phyloP scores from a whole-genome alignment of 1,139 yeast species.

The Kluyveromyces sp. region DNA sequence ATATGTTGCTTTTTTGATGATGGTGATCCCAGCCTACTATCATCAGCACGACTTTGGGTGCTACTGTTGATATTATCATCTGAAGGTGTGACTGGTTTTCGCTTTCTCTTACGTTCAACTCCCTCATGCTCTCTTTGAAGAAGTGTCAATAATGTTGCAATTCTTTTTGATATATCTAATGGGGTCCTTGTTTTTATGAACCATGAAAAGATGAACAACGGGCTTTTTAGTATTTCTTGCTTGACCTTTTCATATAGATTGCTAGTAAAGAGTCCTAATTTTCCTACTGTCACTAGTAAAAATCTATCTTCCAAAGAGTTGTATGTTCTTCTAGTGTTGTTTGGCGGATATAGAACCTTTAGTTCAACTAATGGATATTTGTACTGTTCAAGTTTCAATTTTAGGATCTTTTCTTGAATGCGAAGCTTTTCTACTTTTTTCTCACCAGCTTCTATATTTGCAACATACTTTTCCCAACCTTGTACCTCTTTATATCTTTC shows the following conservation, averaged over 20 bases:
- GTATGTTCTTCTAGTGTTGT: conserved; percentile 78
- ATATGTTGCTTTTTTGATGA: neutral
- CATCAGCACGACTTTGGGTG: neutral
- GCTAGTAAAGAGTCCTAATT: conserved; percentile 67
- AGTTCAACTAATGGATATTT: conserved; percentile 71
- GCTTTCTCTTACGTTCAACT: conserved; percentile 33
- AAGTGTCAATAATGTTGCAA: conserved; percentile 69
- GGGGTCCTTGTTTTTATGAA: conserved; percentile 78
- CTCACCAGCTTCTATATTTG: conserved; percentile 87
- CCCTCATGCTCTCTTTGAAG: conserved; percentile 76
- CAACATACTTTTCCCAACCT: conserved; percentile 75
- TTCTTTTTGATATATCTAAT: conserved; percentile 74
- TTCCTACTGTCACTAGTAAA: conserved; percentile 61
- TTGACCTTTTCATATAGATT: conserved; percentile 68
- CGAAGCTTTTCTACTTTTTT: conserved; percentile 58
- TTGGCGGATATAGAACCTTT: conserved; percentile 79
- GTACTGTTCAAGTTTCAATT: conserved; percentile 53
- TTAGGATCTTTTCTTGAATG: conserved; percentile 60
- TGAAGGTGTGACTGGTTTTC: neutral
- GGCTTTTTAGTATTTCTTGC: conserved; percentile 64
- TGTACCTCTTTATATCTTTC: conserved; percentile 60
- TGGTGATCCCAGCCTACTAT: neutral
- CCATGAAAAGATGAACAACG: conserved; percentile 83
- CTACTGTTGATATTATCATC: neutral
- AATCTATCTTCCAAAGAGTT: conserved; percentile 84